phyloP scores from a whole-genome alignment of 208 protist species.

The Polymyxa betae region DNA sequence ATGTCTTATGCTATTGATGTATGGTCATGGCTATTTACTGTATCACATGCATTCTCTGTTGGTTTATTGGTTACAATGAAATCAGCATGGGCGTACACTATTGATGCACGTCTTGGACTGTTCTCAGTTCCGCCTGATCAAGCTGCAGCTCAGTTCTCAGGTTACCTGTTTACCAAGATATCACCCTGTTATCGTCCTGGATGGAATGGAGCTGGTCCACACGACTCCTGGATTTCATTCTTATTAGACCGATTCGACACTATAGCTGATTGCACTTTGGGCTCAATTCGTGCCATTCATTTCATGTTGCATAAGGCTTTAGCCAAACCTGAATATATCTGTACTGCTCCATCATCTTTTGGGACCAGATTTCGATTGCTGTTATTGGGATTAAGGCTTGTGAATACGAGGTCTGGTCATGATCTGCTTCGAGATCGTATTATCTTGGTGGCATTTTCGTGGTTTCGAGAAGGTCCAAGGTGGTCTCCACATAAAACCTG shows the following conservation, averaged over 20 bases:
- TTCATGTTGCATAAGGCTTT: constrained; percentile 37
- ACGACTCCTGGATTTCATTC: constrained; percentile 28
- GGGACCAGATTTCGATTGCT: not conserved
- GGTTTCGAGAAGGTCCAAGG: not conserved
- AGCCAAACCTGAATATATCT: not conserved
- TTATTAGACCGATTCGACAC: constrained; percentile 45
- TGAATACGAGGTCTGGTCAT: not conserved
- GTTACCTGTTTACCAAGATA: constrained; percentile 21
- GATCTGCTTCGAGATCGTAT: constrained; percentile 36
- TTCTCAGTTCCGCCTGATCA: not conserved
- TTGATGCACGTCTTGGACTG: constrained; percentile 4
- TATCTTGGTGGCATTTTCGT: not conserved
- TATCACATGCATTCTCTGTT: constrained; percentile 46
- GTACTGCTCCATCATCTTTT: not conserved
- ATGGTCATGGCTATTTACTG: constrained; percentile 31
- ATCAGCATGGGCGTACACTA: constrained; percentile 19
- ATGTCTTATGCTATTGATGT: not conserved
- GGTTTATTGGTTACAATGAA: constrained; percentile 33
- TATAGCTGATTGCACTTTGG: not conserved
- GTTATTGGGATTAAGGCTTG: not conserved
- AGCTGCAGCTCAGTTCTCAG: constrained; percentile 5
- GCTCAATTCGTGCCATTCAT: not conserved
- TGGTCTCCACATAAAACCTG: not conserved
- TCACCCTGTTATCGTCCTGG: not conserved
- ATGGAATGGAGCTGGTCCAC: not conserved